Conservation (phyloP, 257 asterid genomes). For the Fraxinus pennsylvanica region DNA sequence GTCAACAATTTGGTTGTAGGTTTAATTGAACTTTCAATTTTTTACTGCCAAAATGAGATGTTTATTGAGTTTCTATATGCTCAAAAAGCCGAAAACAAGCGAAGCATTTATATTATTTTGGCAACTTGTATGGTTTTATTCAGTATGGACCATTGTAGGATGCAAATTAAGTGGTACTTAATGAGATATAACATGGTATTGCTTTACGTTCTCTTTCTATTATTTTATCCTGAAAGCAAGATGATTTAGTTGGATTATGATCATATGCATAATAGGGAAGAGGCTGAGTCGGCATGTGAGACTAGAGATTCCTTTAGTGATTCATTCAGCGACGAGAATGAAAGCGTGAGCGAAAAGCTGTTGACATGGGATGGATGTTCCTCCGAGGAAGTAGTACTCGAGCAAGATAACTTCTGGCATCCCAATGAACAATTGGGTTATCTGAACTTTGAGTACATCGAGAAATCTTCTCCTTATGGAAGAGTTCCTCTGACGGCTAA, state of each 20-base stretch:
- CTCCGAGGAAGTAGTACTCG: slow-evolving; percentile 57
- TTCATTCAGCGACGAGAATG: slow-evolving; percentile 69
- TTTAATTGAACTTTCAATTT: background rate
- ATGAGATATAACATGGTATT: background rate
- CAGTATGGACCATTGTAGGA: background rate
- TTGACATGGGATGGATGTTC: slow-evolving; percentile 71
- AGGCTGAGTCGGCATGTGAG: slow-evolving; percentile 56
- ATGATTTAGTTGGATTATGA: background rate
- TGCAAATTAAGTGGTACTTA: background rate
- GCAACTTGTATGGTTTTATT: background rate
- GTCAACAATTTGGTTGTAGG: background rate
- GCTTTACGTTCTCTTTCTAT: background rate
- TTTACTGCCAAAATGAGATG: background rate
- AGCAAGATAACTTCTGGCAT: slow-evolving; percentile 49
- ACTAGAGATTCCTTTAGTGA: slow-evolving; percentile 69
- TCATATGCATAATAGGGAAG: slow-evolving; percentile 42
- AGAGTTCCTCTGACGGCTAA: slow-evolving; percentile 68
- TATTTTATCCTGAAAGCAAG: background rate
- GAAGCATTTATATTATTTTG: background rate
- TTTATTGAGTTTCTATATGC: background rate
- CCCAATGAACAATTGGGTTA: slow-evolving; percentile 56
- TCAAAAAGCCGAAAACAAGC: background rate
- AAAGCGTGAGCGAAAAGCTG: slow-evolving; percentile 49
- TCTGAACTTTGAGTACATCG: slow-evolving; percentile 66
- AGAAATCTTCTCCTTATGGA: slow-evolving; percentile 66